These are phyloP conservation scores for Aphanomyces stellatus DNA, from an alignment of 352 stramenopile genomes.

Conservation along the genomic window DNA sequence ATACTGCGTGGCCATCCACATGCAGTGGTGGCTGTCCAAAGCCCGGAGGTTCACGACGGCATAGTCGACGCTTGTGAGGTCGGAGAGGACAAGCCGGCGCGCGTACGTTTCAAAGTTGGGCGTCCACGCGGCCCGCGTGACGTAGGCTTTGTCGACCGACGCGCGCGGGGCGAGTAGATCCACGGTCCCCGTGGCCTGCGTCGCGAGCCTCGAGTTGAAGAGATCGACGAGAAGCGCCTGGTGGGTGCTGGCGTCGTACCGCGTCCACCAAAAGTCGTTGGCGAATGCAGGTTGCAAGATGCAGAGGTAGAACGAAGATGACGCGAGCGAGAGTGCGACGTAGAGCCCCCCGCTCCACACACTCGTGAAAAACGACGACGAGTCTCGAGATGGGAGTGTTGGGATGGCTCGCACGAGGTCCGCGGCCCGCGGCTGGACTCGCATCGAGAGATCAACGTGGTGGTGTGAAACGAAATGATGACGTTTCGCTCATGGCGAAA, in stretches of 20 bases:
- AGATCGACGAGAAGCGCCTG: slow-evolving; percentile 13
- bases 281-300: neutral
- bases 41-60: neutral
- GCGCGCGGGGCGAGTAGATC: neutral
- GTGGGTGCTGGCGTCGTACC: neutral
- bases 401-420: too few relatives aligned
- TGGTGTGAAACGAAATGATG: too few relatives aligned
- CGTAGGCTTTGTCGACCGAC: neutral
- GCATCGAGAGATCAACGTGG: too few relatives aligned
- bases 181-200: neutral
- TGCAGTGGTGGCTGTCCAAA: neutral
- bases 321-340: neutral
- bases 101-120: neutral
- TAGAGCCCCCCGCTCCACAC: neutral
- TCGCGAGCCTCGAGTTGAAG: neutral
- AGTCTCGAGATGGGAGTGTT: too few relatives aligned
- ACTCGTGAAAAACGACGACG: too few relatives aligned
- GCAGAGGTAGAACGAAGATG: neutral
- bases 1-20: neutral
- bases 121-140: neutral
- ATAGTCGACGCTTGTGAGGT: neutral
- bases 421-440: too few relatives aligned
- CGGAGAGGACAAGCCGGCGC: neutral
- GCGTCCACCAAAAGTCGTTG: slow-evolving; percentile 14
- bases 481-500: too few relatives aligned